Evolutionary conservation across 192 early-diverging fungal genomes (phyloP).

Genomic region (Gamsiella multidivaricata): DNA sequence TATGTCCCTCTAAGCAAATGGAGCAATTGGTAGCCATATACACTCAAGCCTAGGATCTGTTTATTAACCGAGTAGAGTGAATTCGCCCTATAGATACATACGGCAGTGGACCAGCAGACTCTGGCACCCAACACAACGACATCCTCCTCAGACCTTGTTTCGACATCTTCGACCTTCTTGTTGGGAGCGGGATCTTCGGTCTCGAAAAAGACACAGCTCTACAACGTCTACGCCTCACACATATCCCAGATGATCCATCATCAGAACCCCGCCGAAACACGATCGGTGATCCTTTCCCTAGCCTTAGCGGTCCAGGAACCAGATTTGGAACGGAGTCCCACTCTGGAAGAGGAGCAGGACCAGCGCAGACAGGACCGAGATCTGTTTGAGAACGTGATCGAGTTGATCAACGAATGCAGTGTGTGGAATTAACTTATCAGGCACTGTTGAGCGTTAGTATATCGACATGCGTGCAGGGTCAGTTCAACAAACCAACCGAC

Average conservation of each 20-base stretch:
- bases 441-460: too few species aligned
- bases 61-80: background rate
- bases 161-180: constrained; percentile 51
- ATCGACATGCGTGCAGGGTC: too few species aligned
- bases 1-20: constrained; percentile 22
- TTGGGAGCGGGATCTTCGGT: constrained; percentile 52
- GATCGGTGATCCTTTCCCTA: constrained; percentile 60
- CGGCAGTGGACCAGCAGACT: constrained; percentile 55
- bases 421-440: constrained; percentile 54
- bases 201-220: constrained; percentile 53
- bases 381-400: constrained; percentile 55
- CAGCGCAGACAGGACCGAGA: constrained; percentile 40
- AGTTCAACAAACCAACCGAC: too few species aligned
- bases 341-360: constrained; percentile 19
- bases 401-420: constrained; percentile 56
- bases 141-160: constrained; percentile 21
- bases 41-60: background rate
- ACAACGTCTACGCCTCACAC: constrained; percentile 64
- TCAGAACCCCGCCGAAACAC: constrained; percentile 60
- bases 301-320: constrained; percentile 53
- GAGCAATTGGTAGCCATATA: background rate
- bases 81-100: constrained; percentile 52
- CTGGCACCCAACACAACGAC: constrained; percentile 26
- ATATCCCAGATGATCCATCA: constrained; percentile 60
- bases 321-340: constrained; percentile 2